These are phyloP conservation scores for Combretum micranthum DNA, from an alignment of 345 rosid species.

Conservation along the genomic window DNA sequence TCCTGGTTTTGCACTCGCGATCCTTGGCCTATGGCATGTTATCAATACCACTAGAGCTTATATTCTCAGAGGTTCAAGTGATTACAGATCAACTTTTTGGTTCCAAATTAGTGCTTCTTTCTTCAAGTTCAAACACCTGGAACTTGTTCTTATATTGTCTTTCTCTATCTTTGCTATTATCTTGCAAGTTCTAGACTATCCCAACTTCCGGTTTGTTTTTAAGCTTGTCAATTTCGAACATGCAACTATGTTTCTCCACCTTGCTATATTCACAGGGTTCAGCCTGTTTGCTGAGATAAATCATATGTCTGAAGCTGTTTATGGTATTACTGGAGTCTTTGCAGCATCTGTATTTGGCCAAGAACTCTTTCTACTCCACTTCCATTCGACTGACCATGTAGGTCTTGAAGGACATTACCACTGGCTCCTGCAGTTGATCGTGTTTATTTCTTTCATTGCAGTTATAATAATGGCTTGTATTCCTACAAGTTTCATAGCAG, in stretches of 20 bases:
- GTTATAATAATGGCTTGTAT: constrained; percentile 38
- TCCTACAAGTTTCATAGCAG: constrained; percentile 46
- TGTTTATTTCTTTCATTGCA: constrained; percentile 47
- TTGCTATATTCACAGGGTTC: constrained; percentile 61
- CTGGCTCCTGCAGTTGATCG: constrained; percentile 78
- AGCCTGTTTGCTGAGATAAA: constrained; percentile 52
- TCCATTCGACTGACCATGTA: constrained; percentile 76
- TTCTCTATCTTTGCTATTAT: constrained; percentile 58
- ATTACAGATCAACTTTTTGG: constrained; percentile 47
- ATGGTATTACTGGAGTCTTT: constrained; percentile 49
- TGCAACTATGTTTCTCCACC: constrained; percentile 80
- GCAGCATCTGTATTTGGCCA: constrained; percentile 64
- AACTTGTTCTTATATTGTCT: constrained; percentile 41
- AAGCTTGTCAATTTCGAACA: constrained; percentile 71
- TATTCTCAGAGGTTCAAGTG: constrained; percentile 44
- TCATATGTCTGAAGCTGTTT: constrained; percentile 33
- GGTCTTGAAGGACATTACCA: constrained; percentile 93
- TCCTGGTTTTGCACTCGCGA: constrained; percentile 57
- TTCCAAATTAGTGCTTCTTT: constrained; percentile 36
- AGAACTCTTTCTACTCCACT: constrained; percentile 79
- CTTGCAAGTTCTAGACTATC: constrained; percentile 52
- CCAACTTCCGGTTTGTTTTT: constrained; percentile 37
- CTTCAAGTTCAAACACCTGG: constrained; percentile 41
- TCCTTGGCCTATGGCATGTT: constrained; percentile 84
- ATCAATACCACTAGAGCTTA: constrained; percentile 53